Evolutionary conservation across 2,329 filamentous ascomycete species (phyloP), one percentile per base, ranked within the genome.

Genomic region (Fusarium tuaranense): DNA sequence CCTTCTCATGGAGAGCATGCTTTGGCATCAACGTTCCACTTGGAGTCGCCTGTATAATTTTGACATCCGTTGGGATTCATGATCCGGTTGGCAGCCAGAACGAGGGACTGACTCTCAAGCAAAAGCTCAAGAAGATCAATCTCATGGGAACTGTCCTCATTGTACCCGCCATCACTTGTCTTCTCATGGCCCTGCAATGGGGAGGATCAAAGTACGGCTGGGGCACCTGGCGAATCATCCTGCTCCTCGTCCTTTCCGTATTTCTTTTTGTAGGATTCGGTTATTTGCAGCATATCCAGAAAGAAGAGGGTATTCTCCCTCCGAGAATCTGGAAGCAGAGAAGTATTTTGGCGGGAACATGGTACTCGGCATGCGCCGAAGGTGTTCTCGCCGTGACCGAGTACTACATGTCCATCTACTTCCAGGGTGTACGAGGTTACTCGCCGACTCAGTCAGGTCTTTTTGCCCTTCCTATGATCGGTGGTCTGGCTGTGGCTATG

Each of bases 401-500:
- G 30, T 78, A 76, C 5, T 78, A 78, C 63, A 78, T 78, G 74
- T 71, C 72, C 10, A 78, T 78, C 4, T 78, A 78, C 61, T 78
- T 78, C 5, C 77, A 78, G 13, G 77, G 75, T 13, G 77, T 78
- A 2, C 38, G 70, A 7, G 77, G 77, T 2, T 76, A 77, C 12
- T 46, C 76, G 4, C 66, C 76, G 2, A 65, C 76, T 0, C 64
- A 68, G 12, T 72, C 76, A 16, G 76, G 76, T 0, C 7, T 78
- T 0, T 64, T 78, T 8, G 76, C 76, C 1, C 67, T 78, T 12
- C 76, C 76, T 0, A 78, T 78, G 76, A 53, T 78, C 0, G 76
- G 75, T 1, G 76, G 76, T 0, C 5, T 78, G 5, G 59, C 67
- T 1, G 36, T 75, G 2, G 67, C 76, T 0, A 55, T 78, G 6